These are phyloP conservation scores for Colletotrichum scovillei DNA, from an alignment of 2,329 filamentous ascomycete species.

Conservation along the genomic window DNA sequence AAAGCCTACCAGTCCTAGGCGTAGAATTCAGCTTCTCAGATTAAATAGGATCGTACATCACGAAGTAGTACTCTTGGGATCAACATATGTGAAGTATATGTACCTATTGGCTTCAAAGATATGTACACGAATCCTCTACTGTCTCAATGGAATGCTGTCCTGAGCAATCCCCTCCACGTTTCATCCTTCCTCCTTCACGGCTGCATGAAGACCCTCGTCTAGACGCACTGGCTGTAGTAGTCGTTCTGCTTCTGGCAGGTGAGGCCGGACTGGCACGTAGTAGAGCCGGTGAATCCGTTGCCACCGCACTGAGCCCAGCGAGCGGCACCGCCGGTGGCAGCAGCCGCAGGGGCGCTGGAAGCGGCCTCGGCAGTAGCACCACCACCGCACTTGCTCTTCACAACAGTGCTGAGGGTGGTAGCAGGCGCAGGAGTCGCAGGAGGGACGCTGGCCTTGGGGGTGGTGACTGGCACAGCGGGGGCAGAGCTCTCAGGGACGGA, in stretches of 20 bases:
- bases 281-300: slow-evolving; percentile 48
- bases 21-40: too few relatives aligned
- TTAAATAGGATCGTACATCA: background rate
- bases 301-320: slow-evolving; percentile 54
- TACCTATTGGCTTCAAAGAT: slow-evolving; percentile 4
- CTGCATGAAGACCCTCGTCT: background rate
- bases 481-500: slow-evolving; percentile 2
- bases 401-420: slow-evolving; percentile 23
- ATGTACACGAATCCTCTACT: slow-evolving; percentile 24
- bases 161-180: background rate
- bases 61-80: too few relatives aligned
- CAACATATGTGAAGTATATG: background rate
- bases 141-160: slow-evolving; percentile 8
- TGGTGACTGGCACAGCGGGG: background rate
- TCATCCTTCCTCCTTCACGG: too few relatives aligned
- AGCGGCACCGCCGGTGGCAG: slow-evolving; percentile 35
- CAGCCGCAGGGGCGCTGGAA: slow-evolving; percentile 6
- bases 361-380: slow-evolving; percentile 5
- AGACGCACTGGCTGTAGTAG: slow-evolving; percentile 56
- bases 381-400: slow-evolving; percentile 22
- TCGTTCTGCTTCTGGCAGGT: slow-evolving; percentile 52
- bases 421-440: slow-evolving; percentile 1
- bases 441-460: background rate
- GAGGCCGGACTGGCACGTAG: slow-evolving; percentile 45
- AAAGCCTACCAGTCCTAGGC: too few relatives aligned